Evolutionary conservation across 768 basidiomycete species (phyloP).

Genomic region (Suillus hirtellus): DNA sequence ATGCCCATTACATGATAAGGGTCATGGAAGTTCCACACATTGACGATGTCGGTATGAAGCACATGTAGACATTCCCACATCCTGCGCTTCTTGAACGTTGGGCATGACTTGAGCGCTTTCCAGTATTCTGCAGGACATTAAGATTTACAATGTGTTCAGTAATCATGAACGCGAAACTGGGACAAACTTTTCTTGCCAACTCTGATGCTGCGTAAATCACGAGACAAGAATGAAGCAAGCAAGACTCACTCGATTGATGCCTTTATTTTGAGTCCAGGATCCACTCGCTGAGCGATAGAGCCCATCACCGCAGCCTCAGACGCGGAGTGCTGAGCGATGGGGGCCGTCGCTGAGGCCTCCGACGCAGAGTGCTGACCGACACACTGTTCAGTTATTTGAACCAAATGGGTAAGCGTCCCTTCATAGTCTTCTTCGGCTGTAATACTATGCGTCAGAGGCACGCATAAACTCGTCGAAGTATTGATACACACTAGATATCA

Average conservation of each 20-base stretch:
- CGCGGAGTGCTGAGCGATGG: neutral
- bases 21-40: constrained; percentile 21
- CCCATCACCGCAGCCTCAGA: neutral
- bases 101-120: constrained; percentile 14
- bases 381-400: neutral
- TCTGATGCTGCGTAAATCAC: neutral
- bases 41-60: constrained; percentile 22
- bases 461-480: neutral
- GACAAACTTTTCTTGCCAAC: constrained; percentile 6
- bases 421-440: neutral
- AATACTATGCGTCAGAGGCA: too few relatives aligned
- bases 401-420: neutral
- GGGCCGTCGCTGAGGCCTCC: neutral
- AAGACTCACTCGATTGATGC: constrained; percentile 9
- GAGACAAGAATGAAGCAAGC: neutral
- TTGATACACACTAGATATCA: constrained; percentile 1
- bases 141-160: neutral
- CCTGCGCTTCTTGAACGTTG: constrained; percentile 6
- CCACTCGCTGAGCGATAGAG: constrained; percentile 7
- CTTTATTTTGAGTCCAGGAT: constrained; percentile 5
- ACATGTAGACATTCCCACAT: constrained; percentile 14
- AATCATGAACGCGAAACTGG: constrained; percentile 12
- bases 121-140: constrained; percentile 19
- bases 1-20: neutral
- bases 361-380: neutral